These are phyloP conservation scores for Xerocomus minutiporus DNA, from an alignment of 1,284 basidiomycete genomes.

Conservation along the genomic window DNA sequence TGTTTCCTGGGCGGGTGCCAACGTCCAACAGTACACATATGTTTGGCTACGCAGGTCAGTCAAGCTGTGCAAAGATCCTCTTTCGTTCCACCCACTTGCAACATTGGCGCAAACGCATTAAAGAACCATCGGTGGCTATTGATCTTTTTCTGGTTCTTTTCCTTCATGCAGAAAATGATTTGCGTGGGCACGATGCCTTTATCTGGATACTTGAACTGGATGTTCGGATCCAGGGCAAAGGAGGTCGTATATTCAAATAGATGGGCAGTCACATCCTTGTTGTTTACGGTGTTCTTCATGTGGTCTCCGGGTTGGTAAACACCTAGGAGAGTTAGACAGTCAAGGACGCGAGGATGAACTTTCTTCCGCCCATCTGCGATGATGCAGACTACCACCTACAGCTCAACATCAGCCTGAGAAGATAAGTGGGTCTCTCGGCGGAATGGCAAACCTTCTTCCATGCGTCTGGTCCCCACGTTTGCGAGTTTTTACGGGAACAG, in stretches of 20 bases:
- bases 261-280: slow-evolving; percentile 87
- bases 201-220: slow-evolving; percentile 93
- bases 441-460: slow-evolving; percentile 83
- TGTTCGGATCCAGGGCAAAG: slow-evolving; percentile 81
- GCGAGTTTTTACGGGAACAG: slow-evolving; percentile 88
- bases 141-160: slow-evolving; percentile 94
- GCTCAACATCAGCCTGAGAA: background rate
- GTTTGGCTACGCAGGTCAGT: slow-evolving; percentile 57
- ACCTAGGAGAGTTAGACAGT: slow-evolving; percentile 80
- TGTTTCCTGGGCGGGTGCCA: slow-evolving; percentile 82
- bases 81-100: slow-evolving; percentile 49
- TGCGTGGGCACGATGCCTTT: slow-evolving; percentile 93
- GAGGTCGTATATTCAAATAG: slow-evolving; percentile 95
- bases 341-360: slow-evolving; percentile 89
- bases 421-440: background rate
- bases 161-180: slow-evolving; percentile 91
- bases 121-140: slow-evolving; percentile 96
- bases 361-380: slow-evolving; percentile 93
- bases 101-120: slow-evolving; percentile 76
- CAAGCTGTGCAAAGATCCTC: background rate
- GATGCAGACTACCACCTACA: slow-evolving; percentile 89
- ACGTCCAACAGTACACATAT: slow-evolving; percentile 90
- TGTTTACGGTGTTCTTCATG: slow-evolving; percentile 89
- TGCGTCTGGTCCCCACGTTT: slow-evolving; percentile 93
- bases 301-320: slow-evolving; percentile 75